Percentiles rank a stretch among this genome's conserved stretches.
Conservation (phyloP, 129 eudicot species). For the Flaveria trinervia region DNA sequence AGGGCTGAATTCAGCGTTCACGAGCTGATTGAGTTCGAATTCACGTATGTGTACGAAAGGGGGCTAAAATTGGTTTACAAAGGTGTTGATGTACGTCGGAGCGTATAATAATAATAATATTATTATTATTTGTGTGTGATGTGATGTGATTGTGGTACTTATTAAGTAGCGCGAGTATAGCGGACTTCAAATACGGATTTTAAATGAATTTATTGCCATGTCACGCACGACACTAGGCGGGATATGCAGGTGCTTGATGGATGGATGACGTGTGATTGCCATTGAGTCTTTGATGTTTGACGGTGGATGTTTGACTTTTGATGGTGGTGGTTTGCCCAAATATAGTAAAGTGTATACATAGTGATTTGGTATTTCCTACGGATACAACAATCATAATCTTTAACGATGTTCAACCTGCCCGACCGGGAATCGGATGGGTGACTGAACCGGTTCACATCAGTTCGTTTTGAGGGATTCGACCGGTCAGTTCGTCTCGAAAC, state of each 20-base stretch:
- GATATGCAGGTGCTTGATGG: slow-evolving; percentile 21
- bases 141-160: slow-evolving; percentile 16
- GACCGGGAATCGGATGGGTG: no score
- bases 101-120: not conserved
- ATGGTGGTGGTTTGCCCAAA: not conserved
- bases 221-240: slow-evolving; percentile 32
- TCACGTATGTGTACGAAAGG: not conserved
- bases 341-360: not conserved
- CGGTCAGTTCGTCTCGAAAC: no score
- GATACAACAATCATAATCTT: no score
- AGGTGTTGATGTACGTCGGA: slow-evolving; percentile 8
- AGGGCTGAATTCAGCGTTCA: slow-evolving; percentile 10
- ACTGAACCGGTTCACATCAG: no score
- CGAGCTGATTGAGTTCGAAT: slow-evolving; percentile 23
- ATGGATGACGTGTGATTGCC: slow-evolving; percentile 20
- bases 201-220: slow-evolving; percentile 33
- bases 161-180: slow-evolving; percentile 31
- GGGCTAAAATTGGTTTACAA: slow-evolving; percentile 3
- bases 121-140: not conserved
- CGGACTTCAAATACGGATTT: slow-evolving; percentile 43
- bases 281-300: no score
- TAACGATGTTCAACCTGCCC: no score
- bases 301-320: slow-evolving; percentile 18
- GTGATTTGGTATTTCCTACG: no score
- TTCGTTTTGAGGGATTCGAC: no score